Conservation (phyloP, 805 yeast genomes). For the Starmerella potacharoeniae region DNA sequence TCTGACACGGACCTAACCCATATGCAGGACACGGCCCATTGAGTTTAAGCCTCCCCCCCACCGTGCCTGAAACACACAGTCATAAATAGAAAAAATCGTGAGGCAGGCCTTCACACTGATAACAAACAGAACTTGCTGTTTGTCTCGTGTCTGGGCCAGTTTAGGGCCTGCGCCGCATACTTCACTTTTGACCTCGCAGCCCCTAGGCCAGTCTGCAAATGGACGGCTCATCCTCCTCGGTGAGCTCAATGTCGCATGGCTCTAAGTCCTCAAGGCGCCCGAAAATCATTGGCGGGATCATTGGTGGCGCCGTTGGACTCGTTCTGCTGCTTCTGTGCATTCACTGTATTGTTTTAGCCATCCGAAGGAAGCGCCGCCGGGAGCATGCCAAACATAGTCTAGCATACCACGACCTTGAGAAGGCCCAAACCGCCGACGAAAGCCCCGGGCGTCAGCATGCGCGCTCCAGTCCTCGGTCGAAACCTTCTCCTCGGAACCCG, state of each 20-base stretch:
- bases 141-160: not conserved
- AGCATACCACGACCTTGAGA: not conserved
- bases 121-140: not conserved
- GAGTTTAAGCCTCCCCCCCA: conserved; percentile 3
- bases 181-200: not conserved
- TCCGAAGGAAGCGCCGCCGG: not conserved
- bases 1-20: not conserved
- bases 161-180: not conserved
- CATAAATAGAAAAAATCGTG: not conserved
- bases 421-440: no score
- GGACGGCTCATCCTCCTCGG: conserved; percentile 5
- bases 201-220: not conserved
- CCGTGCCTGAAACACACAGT: not conserved
- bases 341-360: not conserved
- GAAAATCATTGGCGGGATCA: conserved; percentile 10
- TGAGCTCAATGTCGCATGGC: not conserved
- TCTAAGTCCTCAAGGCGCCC: not conserved
- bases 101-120: not conserved
- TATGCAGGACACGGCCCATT: not conserved
- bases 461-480: no score
- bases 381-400: no score
- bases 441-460: no score
- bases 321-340: conserved; percentile 2
- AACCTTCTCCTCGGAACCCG: not conserved
- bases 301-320: conserved; percentile 15